Conservation (phyloP, 768 basidiomycete genomes). For the Strobilomyces confusus region DNA sequence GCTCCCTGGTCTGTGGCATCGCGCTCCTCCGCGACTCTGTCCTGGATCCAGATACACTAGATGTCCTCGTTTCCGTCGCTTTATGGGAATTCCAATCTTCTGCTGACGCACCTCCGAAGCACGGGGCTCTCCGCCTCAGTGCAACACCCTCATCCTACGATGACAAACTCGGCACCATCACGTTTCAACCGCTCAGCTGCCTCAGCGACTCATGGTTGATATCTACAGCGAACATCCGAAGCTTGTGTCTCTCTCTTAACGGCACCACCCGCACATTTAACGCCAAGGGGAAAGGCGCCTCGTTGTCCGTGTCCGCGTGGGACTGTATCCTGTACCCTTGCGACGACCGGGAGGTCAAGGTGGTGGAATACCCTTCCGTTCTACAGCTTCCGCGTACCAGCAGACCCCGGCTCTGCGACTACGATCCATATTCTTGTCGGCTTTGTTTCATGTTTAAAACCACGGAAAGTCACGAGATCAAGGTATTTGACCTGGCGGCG, state of each 20-base stretch:
- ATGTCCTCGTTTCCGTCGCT: not conserved
- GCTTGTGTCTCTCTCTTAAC: slow-evolving; percentile 8
- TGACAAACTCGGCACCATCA: slow-evolving; percentile 7
- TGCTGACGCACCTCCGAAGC: not conserved
- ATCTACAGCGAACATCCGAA: not conserved
- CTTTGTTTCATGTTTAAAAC: not conserved
- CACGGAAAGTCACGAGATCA: not conserved
- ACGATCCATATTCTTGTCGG: slow-evolving; percentile 19
- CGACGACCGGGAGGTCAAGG: not conserved
- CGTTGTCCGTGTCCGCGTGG: not conserved
- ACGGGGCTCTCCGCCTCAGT: slow-evolving; percentile 10
- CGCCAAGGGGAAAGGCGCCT: not conserved
- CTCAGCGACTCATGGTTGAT: not conserved
- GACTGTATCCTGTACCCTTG: slow-evolving; percentile 7
- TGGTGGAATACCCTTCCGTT: slow-evolving; percentile 5
- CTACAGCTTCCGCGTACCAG: not conserved
- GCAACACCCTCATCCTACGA: not conserved
- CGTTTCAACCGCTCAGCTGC: slow-evolving; percentile 5
- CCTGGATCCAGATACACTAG: not conserved
- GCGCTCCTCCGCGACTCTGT: slow-evolving; percentile 10
- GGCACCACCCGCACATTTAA: slow-evolving; percentile 12
- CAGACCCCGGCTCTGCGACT: slow-evolving; percentile 8
- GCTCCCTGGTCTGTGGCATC: not conserved
- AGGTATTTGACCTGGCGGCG: slow-evolving; percentile 20
- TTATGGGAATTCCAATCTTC: not conserved